Evolutionary conservation across 305 asterid genomes (phyloP).

Genomic region (Fraxinus dipetala): DNA sequence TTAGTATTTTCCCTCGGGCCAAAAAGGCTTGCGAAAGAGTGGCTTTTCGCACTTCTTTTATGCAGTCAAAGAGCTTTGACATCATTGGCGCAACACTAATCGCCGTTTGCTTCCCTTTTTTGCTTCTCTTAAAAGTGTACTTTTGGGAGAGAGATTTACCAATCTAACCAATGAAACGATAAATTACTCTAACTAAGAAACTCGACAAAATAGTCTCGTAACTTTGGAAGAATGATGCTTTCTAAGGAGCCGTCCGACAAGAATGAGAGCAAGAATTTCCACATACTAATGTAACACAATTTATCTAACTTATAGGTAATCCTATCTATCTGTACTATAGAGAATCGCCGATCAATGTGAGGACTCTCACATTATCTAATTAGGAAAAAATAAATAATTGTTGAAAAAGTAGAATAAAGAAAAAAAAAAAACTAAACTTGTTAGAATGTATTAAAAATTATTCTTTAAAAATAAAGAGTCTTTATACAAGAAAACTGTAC

Average conservation of each 20-base stretch:
- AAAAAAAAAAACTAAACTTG: background rate
- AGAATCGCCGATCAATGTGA: background rate
- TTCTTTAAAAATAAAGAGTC: background rate
- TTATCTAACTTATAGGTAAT: background rate
- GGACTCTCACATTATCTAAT: background rate
- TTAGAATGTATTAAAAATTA: no score
- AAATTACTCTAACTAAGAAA: background rate
- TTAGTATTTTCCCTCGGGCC: constrained; percentile 15
- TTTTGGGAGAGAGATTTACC: background rate
- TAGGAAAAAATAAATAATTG: background rate
- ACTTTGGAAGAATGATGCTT: background rate
- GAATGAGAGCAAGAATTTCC: background rate
- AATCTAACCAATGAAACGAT: background rate
- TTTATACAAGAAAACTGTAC: background rate
- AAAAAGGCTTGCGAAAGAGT: background rate
- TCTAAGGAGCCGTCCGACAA: background rate
- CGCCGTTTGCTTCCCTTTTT: constrained; percentile 10
- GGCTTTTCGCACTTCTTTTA: constrained; percentile 24
- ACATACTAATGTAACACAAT: background rate
- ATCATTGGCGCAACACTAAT: constrained; percentile 37
- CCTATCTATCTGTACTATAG: no score
- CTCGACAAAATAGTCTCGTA: background rate
- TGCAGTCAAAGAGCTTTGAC: constrained; percentile 24
- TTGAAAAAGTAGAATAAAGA: background rate
- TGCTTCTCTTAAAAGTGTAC: background rate